phyloP scores from a whole-genome alignment of 495 filamentous ascomycete genomes.

The Xylaria castorea region DNA sequence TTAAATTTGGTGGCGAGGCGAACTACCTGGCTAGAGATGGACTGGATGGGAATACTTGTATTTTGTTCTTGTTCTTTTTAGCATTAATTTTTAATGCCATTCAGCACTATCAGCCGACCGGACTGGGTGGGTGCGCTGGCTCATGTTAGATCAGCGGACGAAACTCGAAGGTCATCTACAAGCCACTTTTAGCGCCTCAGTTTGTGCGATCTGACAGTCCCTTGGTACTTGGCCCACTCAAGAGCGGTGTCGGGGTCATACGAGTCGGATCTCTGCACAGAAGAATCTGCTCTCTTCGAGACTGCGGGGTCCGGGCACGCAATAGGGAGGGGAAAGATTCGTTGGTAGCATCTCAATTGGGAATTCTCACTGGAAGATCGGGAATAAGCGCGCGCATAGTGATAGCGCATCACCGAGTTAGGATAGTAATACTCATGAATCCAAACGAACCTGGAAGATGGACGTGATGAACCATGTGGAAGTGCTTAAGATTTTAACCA shows the following conservation, averaged over 20 bases:
- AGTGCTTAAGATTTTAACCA: not conserved
- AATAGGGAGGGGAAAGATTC: not conserved
- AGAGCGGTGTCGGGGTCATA: not conserved
- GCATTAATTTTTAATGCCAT: slow-evolving; percentile 26
- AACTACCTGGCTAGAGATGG: slow-evolving; percentile 25
- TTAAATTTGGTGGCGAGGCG: slow-evolving; percentile 22
- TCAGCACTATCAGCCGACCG: not conserved
- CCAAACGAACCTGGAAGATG: not conserved
- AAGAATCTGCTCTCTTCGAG: not conserved
- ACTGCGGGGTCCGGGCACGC: not conserved
- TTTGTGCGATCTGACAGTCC: not conserved
- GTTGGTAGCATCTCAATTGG: not conserved
- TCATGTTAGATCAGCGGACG: not conserved
- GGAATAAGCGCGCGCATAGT: not conserved
- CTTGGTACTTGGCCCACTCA: not conserved
- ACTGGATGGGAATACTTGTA: slow-evolving; percentile 21
- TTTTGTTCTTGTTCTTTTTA: not conserved
- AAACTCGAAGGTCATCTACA: not conserved
- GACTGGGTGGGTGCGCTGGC: not conserved
- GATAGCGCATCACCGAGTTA: slow-evolving; percentile 10
- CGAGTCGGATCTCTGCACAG: not conserved
- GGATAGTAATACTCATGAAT: slow-evolving; percentile 21
- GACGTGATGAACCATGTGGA: not conserved
- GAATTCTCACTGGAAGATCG: not conserved
- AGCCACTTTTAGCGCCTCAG: not conserved